Evolutionary conservation across 306 rosid species (phyloP), one percentile per base, ranked within the genome.

Genomic region (Cucurbita argyrosperma): DNA sequence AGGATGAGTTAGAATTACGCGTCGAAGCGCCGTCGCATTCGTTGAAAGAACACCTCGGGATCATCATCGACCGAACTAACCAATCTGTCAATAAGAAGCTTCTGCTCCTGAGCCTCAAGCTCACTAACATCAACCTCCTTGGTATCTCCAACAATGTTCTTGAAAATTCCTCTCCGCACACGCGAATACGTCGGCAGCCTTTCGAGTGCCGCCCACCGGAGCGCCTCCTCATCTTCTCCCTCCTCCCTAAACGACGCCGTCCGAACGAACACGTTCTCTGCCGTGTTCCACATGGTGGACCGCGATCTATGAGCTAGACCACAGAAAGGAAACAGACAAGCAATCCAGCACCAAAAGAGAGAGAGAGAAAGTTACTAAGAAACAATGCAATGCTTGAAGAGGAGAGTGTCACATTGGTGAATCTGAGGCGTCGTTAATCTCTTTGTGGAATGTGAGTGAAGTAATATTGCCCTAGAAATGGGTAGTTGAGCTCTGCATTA

Each of bases 141-240:
- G 37, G 57, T 13, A 23, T 85, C 91, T 15, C 99, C 99, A 15
- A 68, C 80, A 7, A 88, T 69, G 70, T 89, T 76, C 84, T 59
- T 86, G 75, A 95, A 95, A 70, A 95, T 89, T 52, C 97, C 97
- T 52, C 96, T 82, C 1, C 99, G 84, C 0, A 85, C 91, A n/a
- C 99, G 80, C 46, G 78, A 21, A 69, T 95, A 95, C 0, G 99
- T 95, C 1, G 99, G 97, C 11, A 95, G 79, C 74, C 97, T 80
- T 89, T 95, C 93, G 12, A 95, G 80, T 60, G 97, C 99, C 11
- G 97, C 99, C 99, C 99, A 95, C 54, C 93, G 96, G 42, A 95
- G 86, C n/a, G 86, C 99, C 81, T 84, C 92, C 77, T 88, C 96
- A 1, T 91, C 99, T 10, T 88, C 96, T 0, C 81, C 90, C 3